A percentile compares a stretch with the other conserved stretches of the same genome.
Conservation (phyloP, 1,284 basidiomycete species). For the Chondrostereum purpureum region DNA sequence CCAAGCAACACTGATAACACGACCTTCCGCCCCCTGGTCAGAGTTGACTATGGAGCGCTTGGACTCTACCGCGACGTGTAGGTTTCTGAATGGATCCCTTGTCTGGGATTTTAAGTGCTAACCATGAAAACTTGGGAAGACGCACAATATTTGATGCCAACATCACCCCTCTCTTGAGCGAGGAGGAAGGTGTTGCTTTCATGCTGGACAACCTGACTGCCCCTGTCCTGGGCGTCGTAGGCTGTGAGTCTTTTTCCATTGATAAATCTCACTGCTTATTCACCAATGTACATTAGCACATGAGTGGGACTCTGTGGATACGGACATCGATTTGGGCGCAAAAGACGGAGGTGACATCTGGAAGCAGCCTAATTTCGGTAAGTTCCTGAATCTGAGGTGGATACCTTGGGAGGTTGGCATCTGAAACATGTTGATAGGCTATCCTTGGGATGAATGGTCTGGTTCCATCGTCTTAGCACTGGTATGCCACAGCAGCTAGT, state of each 20-base stretch:
- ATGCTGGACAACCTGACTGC: background rate
- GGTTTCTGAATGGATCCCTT: too few species aligned
- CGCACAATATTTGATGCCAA: background rate
- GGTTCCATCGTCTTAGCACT: background rate
- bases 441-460: constrained; percentile 2
- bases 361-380: constrained; percentile 1
- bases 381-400: too few species aligned
- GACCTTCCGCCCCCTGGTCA: too few species aligned
- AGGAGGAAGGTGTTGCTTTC: background rate
- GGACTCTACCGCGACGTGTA: background rate
- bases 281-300: background rate
- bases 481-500: too few species aligned
- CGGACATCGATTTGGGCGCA: constrained; percentile 1
- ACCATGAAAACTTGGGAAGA: too few species aligned
- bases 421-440: background rate
- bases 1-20: background rate
- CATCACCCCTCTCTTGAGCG: background rate
- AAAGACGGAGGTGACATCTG: background rate
- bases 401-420: background rate
- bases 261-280: background rate
- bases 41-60: background rate
- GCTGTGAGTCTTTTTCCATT: too few species aligned
- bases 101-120: too few species aligned
- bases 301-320: background rate
- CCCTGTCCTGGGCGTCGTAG: background rate